Evolutionary conservation across 176 grass and related monocot genomes (phyloP).

Genomic region (Oryza nivara): DNA sequence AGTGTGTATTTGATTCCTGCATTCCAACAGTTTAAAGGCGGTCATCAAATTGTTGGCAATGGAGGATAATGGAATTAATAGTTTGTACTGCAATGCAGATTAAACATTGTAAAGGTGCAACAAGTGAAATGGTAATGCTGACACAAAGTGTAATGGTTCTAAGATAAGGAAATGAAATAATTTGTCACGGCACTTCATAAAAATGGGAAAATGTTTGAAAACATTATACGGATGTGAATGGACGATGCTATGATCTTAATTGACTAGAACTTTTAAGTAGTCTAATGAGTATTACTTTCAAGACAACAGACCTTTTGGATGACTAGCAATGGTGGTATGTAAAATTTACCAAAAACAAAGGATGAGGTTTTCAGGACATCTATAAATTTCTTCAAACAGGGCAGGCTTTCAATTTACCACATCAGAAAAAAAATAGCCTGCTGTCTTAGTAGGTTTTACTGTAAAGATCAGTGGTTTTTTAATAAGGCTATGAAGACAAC

Average conservation of each 20-base stretch:
- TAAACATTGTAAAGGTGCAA: background rate
- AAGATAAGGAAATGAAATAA: slow-evolving; percentile 17
- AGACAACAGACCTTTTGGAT: slow-evolving; percentile 9
- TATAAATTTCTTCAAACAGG: background rate
- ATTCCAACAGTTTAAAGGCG: slow-evolving; percentile 5
- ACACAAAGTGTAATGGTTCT: background rate
- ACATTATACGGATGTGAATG: slow-evolving; percentile 7
- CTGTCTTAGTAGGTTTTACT: background rate
- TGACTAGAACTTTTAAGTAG: background rate
- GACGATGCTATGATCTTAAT: background rate
- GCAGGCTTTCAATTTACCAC: slow-evolving; percentile 16
- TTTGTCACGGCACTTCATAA: background rate
- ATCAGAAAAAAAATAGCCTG: background rate
- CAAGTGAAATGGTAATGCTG: background rate
- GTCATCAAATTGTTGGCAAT: background rate
- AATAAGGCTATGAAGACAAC: background rate
- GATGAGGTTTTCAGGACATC: background rate
- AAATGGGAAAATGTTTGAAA: background rate
- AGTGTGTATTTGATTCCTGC: slow-evolving; percentile 95
- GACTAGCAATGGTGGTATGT: background rate
- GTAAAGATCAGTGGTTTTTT: background rate
- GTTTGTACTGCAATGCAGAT: background rate
- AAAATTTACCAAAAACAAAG: background rate
- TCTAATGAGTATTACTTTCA: slow-evolving; percentile 4
- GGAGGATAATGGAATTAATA: background rate